Conservation (phyloP, 2,329 filamentous ascomycete species). For the Colletotrichum siamense region DNA sequence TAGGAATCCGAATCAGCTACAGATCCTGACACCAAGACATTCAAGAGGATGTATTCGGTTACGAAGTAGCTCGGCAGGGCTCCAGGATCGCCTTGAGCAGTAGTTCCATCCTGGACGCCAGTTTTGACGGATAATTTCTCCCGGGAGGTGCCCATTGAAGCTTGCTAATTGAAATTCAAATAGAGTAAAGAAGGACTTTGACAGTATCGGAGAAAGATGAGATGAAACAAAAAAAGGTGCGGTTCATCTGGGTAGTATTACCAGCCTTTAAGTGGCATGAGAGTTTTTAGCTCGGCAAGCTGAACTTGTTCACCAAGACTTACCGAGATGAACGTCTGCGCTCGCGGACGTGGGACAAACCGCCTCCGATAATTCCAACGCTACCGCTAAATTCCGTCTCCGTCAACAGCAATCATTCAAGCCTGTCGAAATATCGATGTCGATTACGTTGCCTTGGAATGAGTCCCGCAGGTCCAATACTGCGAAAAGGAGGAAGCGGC, state of each 20-base stretch:
- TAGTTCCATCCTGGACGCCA: too few species aligned
- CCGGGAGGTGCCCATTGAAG: not conserved
- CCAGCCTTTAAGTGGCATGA: not conserved
- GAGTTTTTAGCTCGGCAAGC: not conserved
- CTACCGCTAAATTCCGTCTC: not conserved
- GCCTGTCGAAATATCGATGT: too few species aligned
- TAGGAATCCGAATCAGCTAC: not conserved
- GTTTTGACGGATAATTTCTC: not conserved
- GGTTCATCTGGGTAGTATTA: not conserved
- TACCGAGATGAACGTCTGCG: not conserved
- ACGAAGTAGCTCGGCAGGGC: too few species aligned
- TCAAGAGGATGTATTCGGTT: too few species aligned
- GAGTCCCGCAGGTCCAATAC: too few species aligned
- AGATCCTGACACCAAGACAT: too few species aligned
- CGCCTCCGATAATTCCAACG: not conserved
- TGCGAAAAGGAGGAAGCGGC: too few species aligned
- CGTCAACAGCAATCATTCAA: not conserved
- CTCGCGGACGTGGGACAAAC: not conserved
- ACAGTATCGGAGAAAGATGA: not conserved
- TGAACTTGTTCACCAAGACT: not conserved
- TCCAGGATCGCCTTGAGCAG: accelerated
- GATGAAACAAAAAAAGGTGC: not conserved
- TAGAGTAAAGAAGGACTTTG: not conserved
- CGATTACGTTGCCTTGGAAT: too few species aligned
- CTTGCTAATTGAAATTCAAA: not conserved